Evolutionary conservation across 1,284 basidiomycete species (phyloP), one percentile per base, ranked within the genome.

Genomic region (Ganoderma resinaceum): DNA sequence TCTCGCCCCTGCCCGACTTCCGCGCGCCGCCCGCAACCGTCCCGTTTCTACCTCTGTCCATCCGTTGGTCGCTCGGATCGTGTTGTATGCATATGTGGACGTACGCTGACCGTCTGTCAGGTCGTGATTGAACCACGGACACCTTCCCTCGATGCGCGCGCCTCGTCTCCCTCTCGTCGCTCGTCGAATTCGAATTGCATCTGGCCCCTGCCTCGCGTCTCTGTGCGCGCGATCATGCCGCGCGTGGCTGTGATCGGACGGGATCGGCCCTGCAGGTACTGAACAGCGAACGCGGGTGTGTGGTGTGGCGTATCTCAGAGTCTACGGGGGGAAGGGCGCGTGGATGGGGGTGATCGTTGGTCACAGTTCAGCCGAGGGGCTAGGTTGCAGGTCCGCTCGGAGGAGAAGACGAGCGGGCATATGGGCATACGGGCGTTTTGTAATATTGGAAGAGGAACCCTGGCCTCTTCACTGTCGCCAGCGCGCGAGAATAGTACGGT

Each of bases 71-170:
- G 26, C 52, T 26, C 52, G 52, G 53, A 58, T 37, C 57, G 31
- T 52, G 63, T 49, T 42, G 58, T 16, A n/a, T 16, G 35, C 38
- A 69, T 58, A 62, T 59, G 72, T 69, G 83, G 81, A 77, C 78
- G 78, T 81, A 84, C 82, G 82, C 90, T 92, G 86, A 92, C 84
- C 84, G 81, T 82, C 83, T 86, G 86, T 86, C 88, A 92, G 91
- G 91, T 92, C 91, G 72, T 88, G 80, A 88, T 83, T 73, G 49
- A 68, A 60, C 55, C 55, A 58, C 52, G 53, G 60, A 65, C 62
- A 55, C 33, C 26, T 61, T 62, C 26, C 61, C 38, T 57, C 37
- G 62, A 35, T 42, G 62, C 52, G n/a, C 42, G 35, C 58, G 46
- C 42, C 65, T 65, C 58, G 35, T n/a, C 8, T 23, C 9, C 23